Percentiles rank a stretch among this genome's conserved stretches.
Conservation (phyloP, 2,329 filamentous ascomycete genomes). For the Sclerotinia glacialis region DNA sequence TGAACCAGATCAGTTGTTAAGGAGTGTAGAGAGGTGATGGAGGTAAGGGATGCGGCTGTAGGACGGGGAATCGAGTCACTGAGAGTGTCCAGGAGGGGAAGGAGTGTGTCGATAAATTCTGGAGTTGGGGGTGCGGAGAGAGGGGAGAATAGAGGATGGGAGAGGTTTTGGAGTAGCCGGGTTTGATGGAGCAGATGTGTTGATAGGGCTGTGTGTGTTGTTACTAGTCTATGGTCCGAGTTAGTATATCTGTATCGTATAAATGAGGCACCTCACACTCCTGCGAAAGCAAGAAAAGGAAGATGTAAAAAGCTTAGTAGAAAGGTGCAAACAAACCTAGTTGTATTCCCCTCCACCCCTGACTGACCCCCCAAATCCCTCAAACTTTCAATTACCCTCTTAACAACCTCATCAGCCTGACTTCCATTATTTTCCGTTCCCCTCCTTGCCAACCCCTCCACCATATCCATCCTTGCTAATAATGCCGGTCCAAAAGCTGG, state of each 20-base stretch:
- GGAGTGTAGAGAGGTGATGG: conserved; percentile 65
- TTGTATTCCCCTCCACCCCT: conserved; percentile 67
- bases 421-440: conserved; percentile 66
- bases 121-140: conserved; percentile 60
- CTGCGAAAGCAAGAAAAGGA: not conserved
- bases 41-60: conserved; percentile 60
- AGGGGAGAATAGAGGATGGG: conserved; percentile 68
- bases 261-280: not conserved
- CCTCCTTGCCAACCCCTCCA: conserved; percentile 66
- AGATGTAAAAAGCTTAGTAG: not conserved
- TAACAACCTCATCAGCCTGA: conserved; percentile 63
- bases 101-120: conserved; percentile 65
- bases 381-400: conserved; percentile 65
- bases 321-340: conserved; percentile 51
- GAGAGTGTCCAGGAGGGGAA: conserved; percentile 64
- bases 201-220: conserved; percentile 70
- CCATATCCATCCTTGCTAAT: conserved; percentile 66
- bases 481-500: conserved; percentile 66
- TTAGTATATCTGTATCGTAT: conserved; percentile 21
- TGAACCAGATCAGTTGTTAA: conserved; percentile 72
- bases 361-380: conserved; percentile 71
- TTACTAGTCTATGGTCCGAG: conserved; percentile 58
- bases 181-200: conserved; percentile 74
- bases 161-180: conserved; percentile 69
- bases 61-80: conserved; percentile 65